Conservation (phyloP, 2,329 filamentous ascomycete genomes). For the Verticillium tricorpus region DNA sequence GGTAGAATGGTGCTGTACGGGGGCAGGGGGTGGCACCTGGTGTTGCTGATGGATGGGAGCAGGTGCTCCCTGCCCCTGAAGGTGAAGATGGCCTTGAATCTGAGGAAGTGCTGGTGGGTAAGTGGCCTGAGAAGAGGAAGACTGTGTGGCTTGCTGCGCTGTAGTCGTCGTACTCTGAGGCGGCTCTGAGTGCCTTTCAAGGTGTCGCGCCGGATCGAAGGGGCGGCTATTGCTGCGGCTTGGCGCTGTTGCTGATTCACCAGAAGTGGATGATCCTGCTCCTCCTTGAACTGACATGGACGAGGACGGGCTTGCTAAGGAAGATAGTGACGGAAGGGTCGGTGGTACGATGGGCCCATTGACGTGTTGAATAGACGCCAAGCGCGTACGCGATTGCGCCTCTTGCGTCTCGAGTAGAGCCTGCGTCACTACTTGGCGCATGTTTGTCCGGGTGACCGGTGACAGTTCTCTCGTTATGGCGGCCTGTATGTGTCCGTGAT, state of each 20-base stretch:
- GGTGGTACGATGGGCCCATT: slow-evolving; percentile 5
- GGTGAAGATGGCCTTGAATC: slow-evolving; percentile 8
- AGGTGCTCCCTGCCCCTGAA: slow-evolving; percentile 5
- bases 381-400: slow-evolving; percentile 29
- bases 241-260: background rate
- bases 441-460: slow-evolving; percentile 40
- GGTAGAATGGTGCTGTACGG: slow-evolving; percentile 10
- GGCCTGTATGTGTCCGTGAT: slow-evolving; percentile 42
- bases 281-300: background rate
- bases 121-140: background rate
- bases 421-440: slow-evolving; percentile 44
- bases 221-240: background rate
- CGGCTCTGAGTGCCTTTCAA: background rate
- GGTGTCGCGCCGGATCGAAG: background rate
- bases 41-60: background rate
- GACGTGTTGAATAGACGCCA: slow-evolving; percentile 18
- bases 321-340: slow-evolving; percentile 2
- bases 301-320: background rate
- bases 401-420: slow-evolving; percentile 42
- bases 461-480: slow-evolving; percentile 49
- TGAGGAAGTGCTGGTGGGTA: background rate
- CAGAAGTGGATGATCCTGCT: background rate
- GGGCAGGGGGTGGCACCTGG: slow-evolving; percentile 7
- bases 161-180: background rate
- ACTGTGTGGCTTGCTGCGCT: background rate